Evolutionary conservation across 176 grass and related monocot species (phyloP).

Genomic region (Dactylis glomerata): DNA sequence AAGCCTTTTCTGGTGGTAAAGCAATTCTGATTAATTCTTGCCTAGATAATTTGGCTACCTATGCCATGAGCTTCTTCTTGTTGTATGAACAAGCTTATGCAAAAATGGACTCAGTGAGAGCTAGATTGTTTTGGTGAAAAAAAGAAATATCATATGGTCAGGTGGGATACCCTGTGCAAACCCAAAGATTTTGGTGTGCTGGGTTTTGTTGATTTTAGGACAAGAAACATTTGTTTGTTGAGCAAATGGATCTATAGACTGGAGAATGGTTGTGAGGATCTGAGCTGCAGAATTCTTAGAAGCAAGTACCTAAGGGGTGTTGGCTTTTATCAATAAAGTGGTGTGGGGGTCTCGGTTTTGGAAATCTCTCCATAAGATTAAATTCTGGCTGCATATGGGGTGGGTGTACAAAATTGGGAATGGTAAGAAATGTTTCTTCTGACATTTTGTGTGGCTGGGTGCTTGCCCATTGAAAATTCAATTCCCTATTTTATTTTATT

Average conservation of each 20-base stretch:
- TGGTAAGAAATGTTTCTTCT: too few species aligned
- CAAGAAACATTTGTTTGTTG: background rate
- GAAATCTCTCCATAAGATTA: too few species aligned
- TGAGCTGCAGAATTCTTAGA: background rate
- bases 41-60: background rate
- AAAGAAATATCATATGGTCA: background rate
- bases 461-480: too few species aligned
- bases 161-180: background rate
- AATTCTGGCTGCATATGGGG: too few species aligned
- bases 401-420: too few species aligned
- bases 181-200: background rate
- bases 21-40: background rate
- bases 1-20: background rate
- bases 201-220: background rate
- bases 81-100: too few species aligned
- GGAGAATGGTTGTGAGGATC: too few species aligned
- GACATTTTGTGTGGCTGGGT: too few species aligned
- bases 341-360: background rate
- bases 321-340: background rate
- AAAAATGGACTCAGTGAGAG: background rate
- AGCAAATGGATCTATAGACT: background rate
- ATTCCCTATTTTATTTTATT: too few species aligned
- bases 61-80: background rate
- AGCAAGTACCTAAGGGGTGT: background rate
- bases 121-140: background rate